phyloP scores from a whole-genome alignment of 1,284 basidiomycete genomes.

The Xerocomus minutiporus region DNA sequence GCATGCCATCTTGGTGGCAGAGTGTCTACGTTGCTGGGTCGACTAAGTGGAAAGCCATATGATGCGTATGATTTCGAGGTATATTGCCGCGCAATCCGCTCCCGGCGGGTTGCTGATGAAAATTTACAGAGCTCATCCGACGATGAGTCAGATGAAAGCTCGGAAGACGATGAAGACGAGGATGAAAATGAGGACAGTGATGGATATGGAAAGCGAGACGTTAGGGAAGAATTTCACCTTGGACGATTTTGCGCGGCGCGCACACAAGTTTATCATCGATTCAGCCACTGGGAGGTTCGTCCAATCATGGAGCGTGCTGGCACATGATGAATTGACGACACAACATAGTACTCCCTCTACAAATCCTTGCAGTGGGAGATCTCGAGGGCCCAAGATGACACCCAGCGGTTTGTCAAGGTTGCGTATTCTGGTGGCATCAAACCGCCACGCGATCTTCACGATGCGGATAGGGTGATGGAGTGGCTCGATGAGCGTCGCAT shows the following conservation, averaged over 20 bases:
- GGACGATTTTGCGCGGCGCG: constrained; percentile 75
- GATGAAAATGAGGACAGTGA: constrained; percentile 19
- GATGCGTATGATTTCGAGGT: constrained; percentile 57
- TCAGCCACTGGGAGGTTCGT: constrained; percentile 83
- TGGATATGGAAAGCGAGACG: constrained; percentile 33
- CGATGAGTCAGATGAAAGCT: constrained; percentile 13
- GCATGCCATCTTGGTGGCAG: constrained; percentile 74
- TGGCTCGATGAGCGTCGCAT: constrained; percentile 74
- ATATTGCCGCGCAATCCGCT: constrained; percentile 4
- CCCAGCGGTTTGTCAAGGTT: constrained; percentile 50
- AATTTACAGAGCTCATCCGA: constrained; percentile 17
- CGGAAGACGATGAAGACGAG: constrained; percentile 17
- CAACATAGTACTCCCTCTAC: constrained; percentile 57
- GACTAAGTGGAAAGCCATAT: constrained; percentile 57
- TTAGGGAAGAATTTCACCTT: constrained; percentile 41
- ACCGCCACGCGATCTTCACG: constrained; percentile 59
- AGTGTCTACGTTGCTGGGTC: constrained; percentile 55
- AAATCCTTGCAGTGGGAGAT: constrained; percentile 52
- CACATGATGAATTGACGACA: constrained; percentile 4
- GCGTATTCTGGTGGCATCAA: constrained; percentile 48
- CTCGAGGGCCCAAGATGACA: constrained; percentile 36
- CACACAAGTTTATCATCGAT: constrained; percentile 65
- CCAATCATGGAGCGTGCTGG: constrained; percentile 1
- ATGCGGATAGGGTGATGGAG: constrained; percentile 73
- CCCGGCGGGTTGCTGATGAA: constrained; percentile 3